A percentile compares a stretch with the other conserved stretches of the same genome.
phyloP scores from a whole-genome alignment of 805 yeast genomes.

The Cyberlindnera maclurae region DNA sequence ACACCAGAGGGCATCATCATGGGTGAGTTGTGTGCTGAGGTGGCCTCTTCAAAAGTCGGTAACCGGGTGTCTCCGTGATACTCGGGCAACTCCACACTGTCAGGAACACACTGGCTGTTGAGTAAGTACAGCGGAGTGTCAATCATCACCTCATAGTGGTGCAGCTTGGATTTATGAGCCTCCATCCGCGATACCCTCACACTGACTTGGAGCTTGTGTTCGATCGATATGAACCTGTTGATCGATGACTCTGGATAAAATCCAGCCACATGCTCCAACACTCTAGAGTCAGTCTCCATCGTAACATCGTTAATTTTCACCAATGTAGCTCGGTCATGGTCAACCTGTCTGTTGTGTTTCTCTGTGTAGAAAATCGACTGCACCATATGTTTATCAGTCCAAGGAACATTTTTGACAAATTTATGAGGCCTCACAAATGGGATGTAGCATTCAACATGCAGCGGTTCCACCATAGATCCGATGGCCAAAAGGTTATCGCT shows the following conservation, averaged over 20 bases:
- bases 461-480: slow-evolving; percentile 18
- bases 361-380: slow-evolving; percentile 7
- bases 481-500: slow-evolving; percentile 57
- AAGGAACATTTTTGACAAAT: not conserved
- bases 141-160: slow-evolving; percentile 74
- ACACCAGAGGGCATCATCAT: slow-evolving; percentile 10
- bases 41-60: slow-evolving; percentile 65
- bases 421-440: slow-evolving; percentile 19
- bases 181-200: slow-evolving; percentile 62
- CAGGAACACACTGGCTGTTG: slow-evolving; percentile 34
- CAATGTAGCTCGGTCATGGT: slow-evolving; percentile 2
- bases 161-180: slow-evolving; percentile 39
- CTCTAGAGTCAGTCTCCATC: slow-evolving; percentile 8
- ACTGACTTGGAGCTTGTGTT: slow-evolving; percentile 65
- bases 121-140: slow-evolving; percentile 64
- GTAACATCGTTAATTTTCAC: slow-evolving; percentile 9
- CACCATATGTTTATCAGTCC: slow-evolving; percentile 5
- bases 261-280: slow-evolving; percentile 14
- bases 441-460: slow-evolving; percentile 12
- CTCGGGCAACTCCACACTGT: slow-evolving; percentile 32
- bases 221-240: slow-evolving; percentile 52
- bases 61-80: slow-evolving; percentile 27
- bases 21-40: slow-evolving; percentile 35
- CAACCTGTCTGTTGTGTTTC: slow-evolving; percentile 2
- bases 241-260: slow-evolving; percentile 48